Conservation (phyloP, 176 grass and related monocot species). For the Puya raimondii region DNA sequence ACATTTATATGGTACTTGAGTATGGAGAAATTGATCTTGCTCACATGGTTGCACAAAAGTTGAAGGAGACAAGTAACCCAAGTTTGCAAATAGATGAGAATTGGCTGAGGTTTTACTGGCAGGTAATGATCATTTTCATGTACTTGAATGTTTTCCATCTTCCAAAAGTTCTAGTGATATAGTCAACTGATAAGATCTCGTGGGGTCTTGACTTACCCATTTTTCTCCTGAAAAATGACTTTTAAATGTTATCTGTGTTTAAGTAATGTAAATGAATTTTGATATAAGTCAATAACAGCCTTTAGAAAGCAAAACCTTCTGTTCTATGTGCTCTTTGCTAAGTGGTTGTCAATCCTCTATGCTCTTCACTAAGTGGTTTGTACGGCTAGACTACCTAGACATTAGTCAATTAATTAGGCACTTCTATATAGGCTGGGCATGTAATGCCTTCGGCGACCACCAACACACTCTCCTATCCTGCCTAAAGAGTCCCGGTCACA, state of each 20-base stretch:
- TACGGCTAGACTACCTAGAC: too few relatives aligned
- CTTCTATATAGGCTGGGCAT: too few relatives aligned
- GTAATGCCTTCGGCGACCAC: slow-evolving; percentile 5
- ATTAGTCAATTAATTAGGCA: too few relatives aligned
- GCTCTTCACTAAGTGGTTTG: too few relatives aligned
- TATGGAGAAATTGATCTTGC: slow-evolving; percentile 96
- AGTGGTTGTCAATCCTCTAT: background rate
- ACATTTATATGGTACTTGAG: slow-evolving; percentile 94
- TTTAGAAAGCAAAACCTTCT: background rate
- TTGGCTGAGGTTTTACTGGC: slow-evolving; percentile 98
- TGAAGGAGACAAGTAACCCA: slow-evolving; percentile 45
- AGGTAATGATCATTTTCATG: slow-evolving; percentile 47
- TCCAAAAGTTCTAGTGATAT: background rate
- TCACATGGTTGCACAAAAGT: slow-evolving; percentile 85
- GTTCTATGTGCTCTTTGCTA: background rate
- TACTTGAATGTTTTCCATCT: background rate
- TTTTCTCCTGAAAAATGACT: background rate
- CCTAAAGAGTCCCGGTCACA: too few relatives aligned
- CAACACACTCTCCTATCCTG: too few relatives aligned
- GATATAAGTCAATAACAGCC: background rate
- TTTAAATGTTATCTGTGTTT: background rate
- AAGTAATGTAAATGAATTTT: background rate
- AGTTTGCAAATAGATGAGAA: slow-evolving; percentile 75
- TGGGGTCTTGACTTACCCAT: background rate
- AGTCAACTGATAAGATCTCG: background rate